Evolutionary conservation across 352 stramenopile species (phyloP).

Genomic region (Stephanocyclus meneghinianus): DNA sequence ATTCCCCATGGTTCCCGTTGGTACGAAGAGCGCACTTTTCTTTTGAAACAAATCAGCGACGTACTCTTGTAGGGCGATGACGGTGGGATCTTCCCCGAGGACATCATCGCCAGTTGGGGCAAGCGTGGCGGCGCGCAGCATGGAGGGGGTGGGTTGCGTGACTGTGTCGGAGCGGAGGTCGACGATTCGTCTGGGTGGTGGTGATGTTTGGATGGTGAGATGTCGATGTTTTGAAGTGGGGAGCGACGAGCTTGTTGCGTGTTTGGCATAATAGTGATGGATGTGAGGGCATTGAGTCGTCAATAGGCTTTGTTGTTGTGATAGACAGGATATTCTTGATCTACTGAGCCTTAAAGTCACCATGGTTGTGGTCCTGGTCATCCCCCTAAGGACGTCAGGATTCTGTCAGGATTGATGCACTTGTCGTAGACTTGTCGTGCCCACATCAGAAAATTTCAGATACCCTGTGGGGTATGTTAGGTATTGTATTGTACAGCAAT

Average conservation of each 20-base stretch:
- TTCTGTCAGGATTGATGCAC: too few relatives aligned
- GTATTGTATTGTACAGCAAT: not conserved
- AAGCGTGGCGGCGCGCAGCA: constrained; percentile 88
- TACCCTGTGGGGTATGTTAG: too few relatives aligned
- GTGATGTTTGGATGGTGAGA: not conserved
- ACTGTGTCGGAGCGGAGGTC: constrained; percentile 98
- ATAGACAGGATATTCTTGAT: not conserved
- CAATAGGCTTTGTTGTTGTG: not conserved
- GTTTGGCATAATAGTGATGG: too few relatives aligned
- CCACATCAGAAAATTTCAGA: too few relatives aligned
- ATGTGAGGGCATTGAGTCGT: too few relatives aligned
- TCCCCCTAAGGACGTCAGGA: too few relatives aligned
- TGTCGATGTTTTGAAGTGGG: not conserved
- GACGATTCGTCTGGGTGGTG: constrained; percentile 48
- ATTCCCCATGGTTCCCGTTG: constrained; percentile 97
- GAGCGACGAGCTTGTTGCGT: too few relatives aligned
- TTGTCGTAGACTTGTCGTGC: too few relatives aligned
- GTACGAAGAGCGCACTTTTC: constrained; percentile 92
- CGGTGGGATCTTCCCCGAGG: constrained; percentile 90
- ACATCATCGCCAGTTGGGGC: constrained; percentile 88
- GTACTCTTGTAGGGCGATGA: constrained; percentile 89
- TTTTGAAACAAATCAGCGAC: constrained; percentile 93
- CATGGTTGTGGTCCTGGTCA: not conserved
- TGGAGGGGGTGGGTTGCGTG: constrained; percentile 88
- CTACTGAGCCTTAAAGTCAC: not conserved